Evolutionary conservation across 2,329 filamentous ascomycete species (phyloP), one percentile per base, ranked within the genome.

Genomic region (Aspergillus ruber): DNA sequence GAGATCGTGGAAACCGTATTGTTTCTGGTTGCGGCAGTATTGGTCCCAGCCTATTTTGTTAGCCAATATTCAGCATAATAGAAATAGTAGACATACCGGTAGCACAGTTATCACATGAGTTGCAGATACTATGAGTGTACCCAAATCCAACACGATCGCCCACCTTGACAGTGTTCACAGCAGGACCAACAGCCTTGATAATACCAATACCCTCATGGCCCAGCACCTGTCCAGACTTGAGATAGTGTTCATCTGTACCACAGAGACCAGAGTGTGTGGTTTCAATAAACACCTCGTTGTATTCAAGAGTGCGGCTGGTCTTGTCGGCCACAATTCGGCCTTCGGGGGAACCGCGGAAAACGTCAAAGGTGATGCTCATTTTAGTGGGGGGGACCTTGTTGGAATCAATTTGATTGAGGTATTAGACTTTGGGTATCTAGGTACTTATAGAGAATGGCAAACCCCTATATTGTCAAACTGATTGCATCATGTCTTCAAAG

Each of bases 151-250:
- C 66, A 20, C 61, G 59, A 8, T 68, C 63, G 18, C 68, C 68
- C 43, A 72, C 70, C 63, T 78, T 76, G 42, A 80, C 59, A 13
- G 66, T 55, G 29, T 64, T 69, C 52, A 73, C 73, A 17, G 60
- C 61, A 10, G 73, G 72, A 6, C 78, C 78, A 23, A 73, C 51
- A 20, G 68, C 65, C 48, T 76, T 70, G 44, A 81, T 68, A 6
- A 77, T 56, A 43, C 78, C 78, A 27, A 74, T 72, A 48, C 78
- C 78, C 57, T 81, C 78, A 62, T 81, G 78, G 41, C 78, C 78
- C 23, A 80, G 69, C 3, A 47, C 64, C 25, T 43, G 41, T 29
- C 42, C 41, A 6, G 57, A 51, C 17, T 53, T 49, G 41, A 61
- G 36, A 42, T 25, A 60, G 46, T 60, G 58, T 47, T 61, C 51